Evolutionary conservation across 768 basidiomycete species (phyloP), one percentile per base, ranked within the genome.

Genomic region (Termitomyces sp.): DNA sequence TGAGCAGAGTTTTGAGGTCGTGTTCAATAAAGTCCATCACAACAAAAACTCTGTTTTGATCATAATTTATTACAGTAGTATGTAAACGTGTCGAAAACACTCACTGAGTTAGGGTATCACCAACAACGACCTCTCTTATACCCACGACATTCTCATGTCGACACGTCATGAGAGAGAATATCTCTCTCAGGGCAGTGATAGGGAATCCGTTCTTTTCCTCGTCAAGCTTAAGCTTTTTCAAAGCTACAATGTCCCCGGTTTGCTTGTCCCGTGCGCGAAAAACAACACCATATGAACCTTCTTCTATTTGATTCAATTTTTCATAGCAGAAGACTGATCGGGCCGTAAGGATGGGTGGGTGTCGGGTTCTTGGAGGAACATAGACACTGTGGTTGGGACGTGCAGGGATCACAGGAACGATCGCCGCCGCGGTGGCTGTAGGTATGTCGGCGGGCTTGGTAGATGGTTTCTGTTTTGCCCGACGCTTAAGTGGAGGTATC

Each of bases 21-120:
- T 99, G 97, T 71, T 99, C 97, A 67, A 99, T 96, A 67, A 99
- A 99, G 69, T 97, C 94, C 95, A 97, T 97, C 33, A 98, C 97
- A 60, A 99, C 95, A 70, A 95, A 99, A 41, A 98, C 93, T 76
- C 97, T 53, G 16, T 3, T n/a, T 35, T 45, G 0, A 56, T 47
- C 23, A 3, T 16, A 58, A 63, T 70, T 67, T 66, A 71, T 68
- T 50, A 63, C 56, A 70, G 58, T 38, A 54, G 45, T 3, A 29
- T 9, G 56, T 50, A 44, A 49, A 43, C 60, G 49, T 59, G 62
- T 64, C 58, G 52, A 59, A 62, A 61, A 63, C 56, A 90, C 96
- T 79, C 75, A 98, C 97, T 99, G 96, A 56, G 97, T 98, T 68
- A 99, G 74, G 2, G 97, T 99, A 66, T 98, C 95, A 33, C 97